A percentile compares a stretch with the other conserved stretches of the same genome.
Conservation (phyloP, 208 protist species). For the Eutreptiella sp. region DNA sequence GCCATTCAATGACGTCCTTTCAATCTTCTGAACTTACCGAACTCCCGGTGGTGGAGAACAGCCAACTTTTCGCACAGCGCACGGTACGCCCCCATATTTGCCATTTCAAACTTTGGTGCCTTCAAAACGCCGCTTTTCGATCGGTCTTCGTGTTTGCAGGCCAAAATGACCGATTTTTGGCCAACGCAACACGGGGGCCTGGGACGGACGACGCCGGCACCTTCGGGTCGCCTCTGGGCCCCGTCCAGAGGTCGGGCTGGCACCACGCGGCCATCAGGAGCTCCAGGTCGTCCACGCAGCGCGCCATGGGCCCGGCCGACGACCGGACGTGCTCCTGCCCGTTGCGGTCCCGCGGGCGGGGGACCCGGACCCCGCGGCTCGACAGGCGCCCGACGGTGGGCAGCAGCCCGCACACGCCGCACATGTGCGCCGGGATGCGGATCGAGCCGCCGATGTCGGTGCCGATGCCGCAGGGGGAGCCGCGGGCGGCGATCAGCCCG, state of each 20-base stretch:
- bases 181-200: no score
- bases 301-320: conserved; percentile 10
- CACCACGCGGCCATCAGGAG: conserved; percentile 13
- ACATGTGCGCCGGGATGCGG: conserved; percentile 21
- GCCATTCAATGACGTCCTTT: no score
- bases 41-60: no score
- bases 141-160: no score
- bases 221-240: neutral
- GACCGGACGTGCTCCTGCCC: conserved; percentile 15
- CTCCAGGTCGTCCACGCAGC: conserved; percentile 20
- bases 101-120: no score
- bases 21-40: no score
- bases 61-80: no score
- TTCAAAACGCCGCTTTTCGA: no score
- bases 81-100: no score
- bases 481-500: conserved; percentile 1
- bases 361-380: neutral
- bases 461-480: conserved; percentile 10
- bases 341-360: neutral
- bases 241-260: neutral
- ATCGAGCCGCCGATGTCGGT: conserved; percentile 24
- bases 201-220: no score
- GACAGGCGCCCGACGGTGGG: neutral
- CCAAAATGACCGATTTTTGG: no score
- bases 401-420: conserved; percentile 1